Evolutionary conservation across 2,329 filamentous ascomycete species (phyloP).

Genomic region (Colletotrichum tropicale): DNA sequence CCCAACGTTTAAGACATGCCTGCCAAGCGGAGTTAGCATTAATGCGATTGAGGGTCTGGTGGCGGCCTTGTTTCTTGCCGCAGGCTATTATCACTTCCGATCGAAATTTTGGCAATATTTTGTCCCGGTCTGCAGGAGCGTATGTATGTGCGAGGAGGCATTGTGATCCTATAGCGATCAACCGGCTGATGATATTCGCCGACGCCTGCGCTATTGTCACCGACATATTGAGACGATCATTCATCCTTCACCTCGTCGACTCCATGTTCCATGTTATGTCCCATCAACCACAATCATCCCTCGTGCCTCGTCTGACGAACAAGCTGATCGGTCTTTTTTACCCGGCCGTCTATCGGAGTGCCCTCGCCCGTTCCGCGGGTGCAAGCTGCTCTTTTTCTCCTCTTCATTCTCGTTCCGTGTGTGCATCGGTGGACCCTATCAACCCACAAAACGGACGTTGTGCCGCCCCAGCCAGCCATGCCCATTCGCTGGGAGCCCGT

Average conservation of each 20-base stretch:
- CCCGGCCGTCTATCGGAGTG: conserved; percentile 8
- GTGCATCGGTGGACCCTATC: background rate
- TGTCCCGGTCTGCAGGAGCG: background rate
- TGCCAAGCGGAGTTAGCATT: background rate
- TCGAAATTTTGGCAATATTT: background rate
- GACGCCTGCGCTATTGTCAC: background rate
- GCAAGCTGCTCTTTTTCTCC: background rate
- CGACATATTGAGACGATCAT: background rate
- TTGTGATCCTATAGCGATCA: background rate
- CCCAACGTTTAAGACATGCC: conserved; percentile 7
- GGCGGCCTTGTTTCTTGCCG: background rate
- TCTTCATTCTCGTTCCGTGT: background rate
- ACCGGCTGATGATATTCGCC: background rate
- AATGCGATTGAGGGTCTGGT: background rate
- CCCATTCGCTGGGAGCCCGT: background rate
- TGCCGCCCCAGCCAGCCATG: background rate
- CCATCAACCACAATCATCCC: background rate
- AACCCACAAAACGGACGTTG: background rate
- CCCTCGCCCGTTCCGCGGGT: background rate
- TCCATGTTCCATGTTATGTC: background rate
- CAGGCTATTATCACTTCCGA: background rate
- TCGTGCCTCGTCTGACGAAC: background rate
- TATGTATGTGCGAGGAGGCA: background rate
- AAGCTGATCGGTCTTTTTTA: background rate
- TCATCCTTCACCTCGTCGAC: background rate